Percentiles rank a stretch among this genome's conserved stretches.
Evolutionary conservation across 768 basidiomycete species (phyloP).

Genomic region (Leccinum longicurvipes): DNA sequence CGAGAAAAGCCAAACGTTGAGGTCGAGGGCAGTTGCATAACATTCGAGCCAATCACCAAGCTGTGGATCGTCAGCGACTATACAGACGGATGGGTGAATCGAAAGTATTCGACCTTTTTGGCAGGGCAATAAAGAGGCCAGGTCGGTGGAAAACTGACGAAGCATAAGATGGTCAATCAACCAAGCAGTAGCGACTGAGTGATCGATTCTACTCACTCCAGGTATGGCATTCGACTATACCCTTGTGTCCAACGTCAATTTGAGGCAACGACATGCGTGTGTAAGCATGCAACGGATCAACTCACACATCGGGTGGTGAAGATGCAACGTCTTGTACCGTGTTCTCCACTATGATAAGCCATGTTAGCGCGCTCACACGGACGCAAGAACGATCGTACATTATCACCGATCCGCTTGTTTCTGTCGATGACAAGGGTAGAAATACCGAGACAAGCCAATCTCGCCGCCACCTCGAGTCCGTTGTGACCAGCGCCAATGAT

Average conservation of each 20-base stretch:
- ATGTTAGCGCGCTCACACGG: not conserved
- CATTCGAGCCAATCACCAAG: slow-evolving; percentile 62
- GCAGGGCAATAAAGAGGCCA: slow-evolving; percentile 54
- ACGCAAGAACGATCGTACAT: slow-evolving; percentile 8
- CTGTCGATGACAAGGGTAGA: slow-evolving; percentile 53
- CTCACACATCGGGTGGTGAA: slow-evolving; percentile 52
- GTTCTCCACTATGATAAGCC: slow-evolving; percentile 44
- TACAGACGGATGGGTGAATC: no score
- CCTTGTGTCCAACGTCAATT: slow-evolving; percentile 29
- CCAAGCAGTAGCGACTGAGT: no score
- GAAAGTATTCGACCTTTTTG: slow-evolving; percentile 36
- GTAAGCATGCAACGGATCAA: slow-evolving; percentile 9
- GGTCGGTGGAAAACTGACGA: slow-evolving; percentile 47
- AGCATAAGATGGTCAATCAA: not conserved
- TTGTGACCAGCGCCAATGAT: slow-evolving; percentile 65
- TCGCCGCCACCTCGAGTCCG: slow-evolving; percentile 60
- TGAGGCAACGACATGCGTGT: no score
- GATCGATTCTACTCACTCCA: slow-evolving; percentile 37
- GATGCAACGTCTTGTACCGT: slow-evolving; percentile 52
- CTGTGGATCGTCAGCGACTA: slow-evolving; percentile 29
- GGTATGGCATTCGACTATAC: slow-evolving; percentile 53
- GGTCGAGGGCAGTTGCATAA: slow-evolving; percentile 54
- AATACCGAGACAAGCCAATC: slow-evolving; percentile 56
- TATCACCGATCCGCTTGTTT: slow-evolving; percentile 49
- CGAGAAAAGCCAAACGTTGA: slow-evolving; percentile 59